A percentile compares a stretch with the other conserved stretches of the same genome.
phyloP scores from a whole-genome alignment of 345 rosid species.

The Adansonia digitata region DNA sequence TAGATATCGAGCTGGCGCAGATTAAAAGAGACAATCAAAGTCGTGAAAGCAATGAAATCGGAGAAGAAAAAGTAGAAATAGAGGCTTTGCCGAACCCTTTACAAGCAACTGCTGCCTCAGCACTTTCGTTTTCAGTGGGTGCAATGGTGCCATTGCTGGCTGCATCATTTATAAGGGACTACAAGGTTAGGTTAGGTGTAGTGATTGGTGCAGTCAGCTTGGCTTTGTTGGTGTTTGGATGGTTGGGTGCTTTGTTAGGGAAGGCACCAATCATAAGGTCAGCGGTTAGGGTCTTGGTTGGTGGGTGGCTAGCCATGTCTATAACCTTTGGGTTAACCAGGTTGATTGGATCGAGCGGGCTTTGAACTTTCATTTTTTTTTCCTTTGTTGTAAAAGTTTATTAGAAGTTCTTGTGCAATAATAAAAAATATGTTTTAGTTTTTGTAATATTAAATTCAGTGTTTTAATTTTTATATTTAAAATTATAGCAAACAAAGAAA shows the following conservation, averaged over 20 bases:
- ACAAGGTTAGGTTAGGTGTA: background rate
- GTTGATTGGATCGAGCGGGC: conserved; percentile 65
- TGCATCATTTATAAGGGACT: background rate
- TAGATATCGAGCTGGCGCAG: conserved; percentile 58
- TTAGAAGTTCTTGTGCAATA: too few species aligned
- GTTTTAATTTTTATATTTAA: too few species aligned
- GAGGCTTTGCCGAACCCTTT: background rate
- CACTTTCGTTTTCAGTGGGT: background rate
- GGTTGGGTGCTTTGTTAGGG: conserved; percentile 74
- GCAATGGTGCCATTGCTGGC: background rate
- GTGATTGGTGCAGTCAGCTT: conserved; percentile 53
- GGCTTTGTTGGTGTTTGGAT: conserved; percentile 61
- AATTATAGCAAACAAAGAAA: too few species aligned
- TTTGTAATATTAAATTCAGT: too few species aligned
- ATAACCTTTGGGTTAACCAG: conserved; percentile 77
- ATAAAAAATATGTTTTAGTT: too few species aligned
- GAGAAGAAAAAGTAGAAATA: background rate
- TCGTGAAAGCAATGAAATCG: background rate
- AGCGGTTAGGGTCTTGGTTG: conserved; percentile 61
- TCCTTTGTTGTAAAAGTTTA: too few species aligned
- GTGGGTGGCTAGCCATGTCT: conserved; percentile 94
- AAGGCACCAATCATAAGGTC: conserved; percentile 54
- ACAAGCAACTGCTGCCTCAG: background rate
- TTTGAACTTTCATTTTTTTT: conserved; percentile 18
- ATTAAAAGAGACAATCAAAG: conserved; percentile 41